Evolutionary conservation across 2,329 filamentous ascomycete species (phyloP).

Genomic region (Alternaria incomplexa): DNA sequence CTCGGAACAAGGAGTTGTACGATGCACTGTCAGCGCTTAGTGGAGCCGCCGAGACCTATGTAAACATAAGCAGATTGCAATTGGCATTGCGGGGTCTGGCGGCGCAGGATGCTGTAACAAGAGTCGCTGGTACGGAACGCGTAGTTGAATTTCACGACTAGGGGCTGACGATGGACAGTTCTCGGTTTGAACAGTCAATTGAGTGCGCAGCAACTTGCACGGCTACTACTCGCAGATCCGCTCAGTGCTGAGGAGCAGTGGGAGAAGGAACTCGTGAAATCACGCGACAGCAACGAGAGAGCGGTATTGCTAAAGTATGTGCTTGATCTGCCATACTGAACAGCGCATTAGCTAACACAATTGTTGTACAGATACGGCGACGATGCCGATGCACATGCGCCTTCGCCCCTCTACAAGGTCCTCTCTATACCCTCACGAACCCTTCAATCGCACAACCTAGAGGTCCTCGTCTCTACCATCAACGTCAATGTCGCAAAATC

Average conservation of each 20-base stretch:
- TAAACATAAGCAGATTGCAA: slow-evolving; percentile 73
- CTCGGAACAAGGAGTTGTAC: slow-evolving; percentile 63
- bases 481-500: slow-evolving; percentile 52
- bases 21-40: slow-evolving; percentile 66
- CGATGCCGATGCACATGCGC: slow-evolving; percentile 52
- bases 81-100: slow-evolving; percentile 72
- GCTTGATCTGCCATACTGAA: not conserved
- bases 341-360: slow-evolving; percentile 18
- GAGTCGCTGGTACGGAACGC: slow-evolving; percentile 59
- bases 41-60: slow-evolving; percentile 64
- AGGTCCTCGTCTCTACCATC: slow-evolving; percentile 65
- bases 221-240: slow-evolving; percentile 61
- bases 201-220: slow-evolving; percentile 69
- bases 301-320: slow-evolving; percentile 51
- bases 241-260: slow-evolving; percentile 50
- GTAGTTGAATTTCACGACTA: not conserved
- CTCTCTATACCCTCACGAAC: slow-evolving; percentile 68
- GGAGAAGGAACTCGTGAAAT: slow-evolving; percentile 51
- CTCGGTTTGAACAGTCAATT: slow-evolving; percentile 58
- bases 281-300: slow-evolving; percentile 38
- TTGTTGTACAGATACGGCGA: slow-evolving; percentile 59
- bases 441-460: slow-evolving; percentile 67
- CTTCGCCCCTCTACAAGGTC: slow-evolving; percentile 63
- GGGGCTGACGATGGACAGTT: slow-evolving; percentile 47
- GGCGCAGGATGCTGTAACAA: slow-evolving; percentile 58